A percentile compares a stretch with the other conserved stretches of the same genome.
Conservation (phyloP, 176 grass and related monocot genomes). For the Carex scoparia region DNA sequence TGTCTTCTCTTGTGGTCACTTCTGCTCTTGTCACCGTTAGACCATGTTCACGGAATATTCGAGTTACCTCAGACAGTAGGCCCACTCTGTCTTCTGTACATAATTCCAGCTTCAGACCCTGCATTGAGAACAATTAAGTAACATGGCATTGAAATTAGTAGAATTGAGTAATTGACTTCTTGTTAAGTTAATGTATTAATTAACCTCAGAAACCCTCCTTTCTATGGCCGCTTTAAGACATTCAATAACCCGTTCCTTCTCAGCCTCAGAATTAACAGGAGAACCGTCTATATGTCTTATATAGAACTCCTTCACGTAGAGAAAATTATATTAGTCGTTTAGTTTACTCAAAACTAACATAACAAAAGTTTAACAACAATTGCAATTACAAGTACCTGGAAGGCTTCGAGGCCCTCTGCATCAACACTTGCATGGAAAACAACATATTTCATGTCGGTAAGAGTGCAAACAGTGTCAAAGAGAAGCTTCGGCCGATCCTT, state of each 20-base stretch:
- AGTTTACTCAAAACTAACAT: conserved; percentile 13
- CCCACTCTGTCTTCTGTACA: conserved; percentile 64
- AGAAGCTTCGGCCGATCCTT: conserved; percentile 79
- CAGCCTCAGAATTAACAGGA: conserved; percentile 55
- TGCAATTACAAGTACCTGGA: conserved; percentile 46
- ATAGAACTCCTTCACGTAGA: conserved; percentile 57
- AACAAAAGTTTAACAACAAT: background rate
- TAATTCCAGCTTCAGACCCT: conserved; percentile 80
- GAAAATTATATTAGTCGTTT: conserved; percentile 4
- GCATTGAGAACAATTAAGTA: conserved; percentile 8
- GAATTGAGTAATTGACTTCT: background rate
- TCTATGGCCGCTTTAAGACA: conserved; percentile 81
- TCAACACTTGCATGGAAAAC: conserved; percentile 82
- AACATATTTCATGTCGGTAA: conserved; percentile 70
- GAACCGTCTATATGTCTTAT: conserved; percentile 72
- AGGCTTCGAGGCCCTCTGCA: conserved; percentile 47
- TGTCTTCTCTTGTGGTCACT: conserved; percentile 55
- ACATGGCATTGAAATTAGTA: background rate
- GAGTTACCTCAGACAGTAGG: conserved; percentile 67
- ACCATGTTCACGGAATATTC: conserved; percentile 83
- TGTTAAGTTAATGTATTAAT: background rate
- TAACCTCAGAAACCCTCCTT: conserved; percentile 76
- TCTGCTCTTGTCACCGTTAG: conserved; percentile 70
- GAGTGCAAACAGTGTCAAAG: conserved; percentile 83
- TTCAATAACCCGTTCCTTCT: conserved; percentile 58